Base-by-base conservation (phyloP, 177 flowering plant genomes). In the Viscum album region DNA sequence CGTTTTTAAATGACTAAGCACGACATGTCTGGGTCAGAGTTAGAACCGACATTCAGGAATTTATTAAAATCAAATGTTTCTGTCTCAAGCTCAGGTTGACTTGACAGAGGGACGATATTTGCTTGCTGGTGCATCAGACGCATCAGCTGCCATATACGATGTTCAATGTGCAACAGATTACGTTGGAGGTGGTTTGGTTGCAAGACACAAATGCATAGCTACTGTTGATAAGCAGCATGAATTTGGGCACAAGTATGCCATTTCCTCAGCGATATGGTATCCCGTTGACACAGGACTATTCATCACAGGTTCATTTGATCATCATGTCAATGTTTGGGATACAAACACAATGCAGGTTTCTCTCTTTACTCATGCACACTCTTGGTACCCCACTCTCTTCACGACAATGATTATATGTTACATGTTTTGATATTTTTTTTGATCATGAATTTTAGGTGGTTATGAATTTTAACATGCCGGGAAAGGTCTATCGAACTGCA, bases 201-300 rank as follows among this genome's bases (percentile, higher is more conserved):
- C 92, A 31, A 88, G 83, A 78, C 96, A 94, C 76, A 81, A 73
- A 74, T 61, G 77, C 66, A 43, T 94, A 23, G 80, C 85, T 73
- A 64, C 75, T 60, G 79, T 91, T 60, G 97, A 88, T 72, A 91
- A 87, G 85, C 88, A 85, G 71, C 93, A 85, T 68, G 83, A 85
- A 69, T 77, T 79, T 34, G 90, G 93, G 23, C 98, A 94, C 71
- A 85, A 85, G 64, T 91, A 86, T 75, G 86, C 90, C 30, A 56
- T 94, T 41, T 87, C 96, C 37, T 85, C 96, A 8, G 97, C 93
- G 72, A 81, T 85, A 73, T 94, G 99, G 99, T 94, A 94, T 78
- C 99, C 99, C 35, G 68, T 94, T 72, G 99, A 94, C 82, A 94
- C 97, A 2, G 99, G 97, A 34, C 78, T 94, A 32, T 91, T 94